Percentiles rank a stretch among this genome's conserved stretches.
These are phyloP conservation scores for Hirsutella thompsonii DNA, from an alignment of 2,329 filamentous ascomycete genomes.

Conservation along the genomic window DNA sequence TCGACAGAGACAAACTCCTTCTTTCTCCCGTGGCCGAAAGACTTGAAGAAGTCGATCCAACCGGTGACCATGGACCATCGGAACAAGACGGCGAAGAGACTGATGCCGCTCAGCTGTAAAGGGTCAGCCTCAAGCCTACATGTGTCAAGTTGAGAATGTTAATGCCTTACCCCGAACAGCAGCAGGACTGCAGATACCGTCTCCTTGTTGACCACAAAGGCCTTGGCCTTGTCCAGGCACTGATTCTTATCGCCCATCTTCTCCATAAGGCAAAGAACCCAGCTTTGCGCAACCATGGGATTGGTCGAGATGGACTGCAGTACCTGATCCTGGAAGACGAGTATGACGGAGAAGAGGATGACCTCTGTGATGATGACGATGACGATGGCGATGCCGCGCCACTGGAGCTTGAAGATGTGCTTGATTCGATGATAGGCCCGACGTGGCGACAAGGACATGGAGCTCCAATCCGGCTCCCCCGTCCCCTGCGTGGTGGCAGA, in stretches of 20 bases:
- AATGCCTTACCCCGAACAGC: slow-evolving; percentile 55
- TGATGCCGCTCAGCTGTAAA: slow-evolving; percentile 66
- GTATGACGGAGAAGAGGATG: slow-evolving; percentile 85
- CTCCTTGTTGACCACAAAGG: slow-evolving; percentile 58
- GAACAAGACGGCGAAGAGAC: slow-evolving; percentile 70
- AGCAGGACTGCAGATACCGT: slow-evolving; percentile 74
- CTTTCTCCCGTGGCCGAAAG: slow-evolving; percentile 36
- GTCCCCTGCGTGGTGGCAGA: slow-evolving; percentile 54
- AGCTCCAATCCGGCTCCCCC: slow-evolving; percentile 54
- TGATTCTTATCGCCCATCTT: slow-evolving; percentile 42
- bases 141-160: not conserved
- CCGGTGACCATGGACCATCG: slow-evolving; percentile 75
- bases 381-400: slow-evolving; percentile 84
- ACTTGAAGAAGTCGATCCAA: slow-evolving; percentile 57
- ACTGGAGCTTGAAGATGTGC: slow-evolving; percentile 82
- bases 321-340: slow-evolving; percentile 74
- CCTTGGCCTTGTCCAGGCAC: slow-evolving; percentile 49
- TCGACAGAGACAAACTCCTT: slow-evolving; percentile 86
- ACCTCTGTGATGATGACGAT: slow-evolving; percentile 84
- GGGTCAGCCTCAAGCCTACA: not conserved
- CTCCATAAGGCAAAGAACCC: slow-evolving; percentile 58
- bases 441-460: slow-evolving; percentile 68
- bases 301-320: slow-evolving; percentile 45
- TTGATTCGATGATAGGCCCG: slow-evolving; percentile 80
- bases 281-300: slow-evolving; percentile 41